Evolutionary conservation across 2,329 filamentous ascomycete species (phyloP).

Genomic region (Botrytis fabae): DNA sequence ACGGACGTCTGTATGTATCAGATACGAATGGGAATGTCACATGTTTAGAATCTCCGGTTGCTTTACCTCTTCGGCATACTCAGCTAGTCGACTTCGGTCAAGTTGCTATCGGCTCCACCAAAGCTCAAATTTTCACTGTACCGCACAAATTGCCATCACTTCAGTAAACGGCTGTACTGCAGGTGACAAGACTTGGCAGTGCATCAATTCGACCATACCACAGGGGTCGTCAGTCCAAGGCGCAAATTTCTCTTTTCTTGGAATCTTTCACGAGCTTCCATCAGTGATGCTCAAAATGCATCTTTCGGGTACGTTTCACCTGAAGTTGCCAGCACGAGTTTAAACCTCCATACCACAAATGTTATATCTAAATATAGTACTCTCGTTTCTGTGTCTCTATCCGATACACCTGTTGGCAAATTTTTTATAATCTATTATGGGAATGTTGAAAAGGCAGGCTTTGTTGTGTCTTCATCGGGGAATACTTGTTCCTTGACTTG

Average conservation of each 20-base stretch:
- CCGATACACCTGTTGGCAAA: not conserved
- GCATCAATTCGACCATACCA: no score
- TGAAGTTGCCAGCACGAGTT: no score
- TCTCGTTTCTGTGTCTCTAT: no score
- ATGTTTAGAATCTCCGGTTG: conserved; percentile 42
- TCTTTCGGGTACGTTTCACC: no score
- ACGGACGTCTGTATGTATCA: conserved; percentile 40
- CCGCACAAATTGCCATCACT: conserved; percentile 41
- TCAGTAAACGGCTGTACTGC: conserved; percentile 32
- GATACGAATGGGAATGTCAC: conserved; percentile 35
- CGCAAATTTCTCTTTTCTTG: no score
- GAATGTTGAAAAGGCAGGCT: conserved; percentile 31
- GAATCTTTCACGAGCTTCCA: no score
- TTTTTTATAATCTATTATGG: conserved; percentile 36
- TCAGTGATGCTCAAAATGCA: no score
- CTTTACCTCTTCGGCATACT: conserved; percentile 43
- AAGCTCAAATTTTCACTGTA: conserved; percentile 35
- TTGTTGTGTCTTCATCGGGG: conserved; percentile 20
- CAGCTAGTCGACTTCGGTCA: conserved; percentile 42
- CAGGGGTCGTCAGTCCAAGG: no score
- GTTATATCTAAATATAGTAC: no score
- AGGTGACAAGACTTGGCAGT: no score
- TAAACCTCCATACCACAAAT: no score
- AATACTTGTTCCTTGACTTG: conserved; percentile 10
- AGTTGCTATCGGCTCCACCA: conserved; percentile 40